Base-by-base conservation (phyloP, 305 asterid genomes). In the Lippia alba region DNA sequence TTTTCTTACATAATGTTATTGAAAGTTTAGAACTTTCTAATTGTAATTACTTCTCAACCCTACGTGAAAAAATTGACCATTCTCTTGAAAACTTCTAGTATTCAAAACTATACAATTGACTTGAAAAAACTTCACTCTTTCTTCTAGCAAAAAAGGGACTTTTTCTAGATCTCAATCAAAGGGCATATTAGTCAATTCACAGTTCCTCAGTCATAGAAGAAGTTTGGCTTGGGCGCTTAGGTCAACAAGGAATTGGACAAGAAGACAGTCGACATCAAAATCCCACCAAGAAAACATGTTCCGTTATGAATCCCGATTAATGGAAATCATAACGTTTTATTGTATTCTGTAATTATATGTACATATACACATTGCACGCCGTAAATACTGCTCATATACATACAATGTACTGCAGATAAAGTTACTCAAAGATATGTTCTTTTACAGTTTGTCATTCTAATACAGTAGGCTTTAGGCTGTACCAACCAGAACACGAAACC, bases 381-480 rank as follows among this genome's bases (percentile, higher is more conserved):
- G 41, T 36, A 36, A 36, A 36, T 36, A 36, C 41, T 5, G 41
- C 41, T 36, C 5, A 36, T 36, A 8, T 36, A 36, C 9, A 36
- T 5, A 24, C 30, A 24, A 36, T 36, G 9, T 36, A 36, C 41
- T 36, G 56, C n/a, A 70, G 60, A 46, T 33, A 72, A 67, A 71
- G 72, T 58, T 33, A 44, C 56, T 51, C 53, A 59, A 67, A 55
- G 12, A 59, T 45, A 40, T 32, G 56, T 39, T 50, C 74, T 75
- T 85, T 74, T 74, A 80, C 87, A 80, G 79, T 79, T 70, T 67
- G 82, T 82, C 87, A 77, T 70, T 67, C 80, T 82, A 81, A 77
- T 85, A 67, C 77, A 32, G 76, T 79, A 63, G 19, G 56, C 78
- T 72, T 75, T 79, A 63, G 19, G 56, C 78, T 72, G 65, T 57